A percentile compares a stretch with the other conserved stretches of the same genome.
Evolutionary conservation across 352 stramenopile genomes (phyloP).

Genomic region (Pythium sukuiense): DNA sequence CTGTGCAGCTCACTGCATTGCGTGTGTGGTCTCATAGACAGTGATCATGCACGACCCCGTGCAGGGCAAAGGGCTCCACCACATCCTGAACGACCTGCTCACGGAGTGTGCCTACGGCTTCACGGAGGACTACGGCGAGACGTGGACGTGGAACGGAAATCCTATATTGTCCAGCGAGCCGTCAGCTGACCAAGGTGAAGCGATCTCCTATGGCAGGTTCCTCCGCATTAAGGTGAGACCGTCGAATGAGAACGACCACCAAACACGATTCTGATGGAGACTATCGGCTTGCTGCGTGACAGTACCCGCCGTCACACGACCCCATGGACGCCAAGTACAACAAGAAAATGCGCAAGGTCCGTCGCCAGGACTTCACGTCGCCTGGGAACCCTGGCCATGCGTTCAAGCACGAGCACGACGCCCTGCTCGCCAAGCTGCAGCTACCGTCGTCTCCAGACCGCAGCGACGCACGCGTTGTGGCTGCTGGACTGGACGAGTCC

Average conservation of each 20-base stretch:
- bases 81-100: conserved; percentile 80
- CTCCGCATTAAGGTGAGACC: conserved; percentile 50
- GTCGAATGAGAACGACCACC: neutral
- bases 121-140: conserved; percentile 28
- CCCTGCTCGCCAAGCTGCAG: conserved; percentile 48
- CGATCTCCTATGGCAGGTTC: conserved; percentile 64
- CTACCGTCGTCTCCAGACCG: conserved; percentile 32
- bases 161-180: conserved; percentile 20
- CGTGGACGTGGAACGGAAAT: conserved; percentile 53
- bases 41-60: conserved; percentile 84
- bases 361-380: conserved; percentile 66
- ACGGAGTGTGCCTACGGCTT: conserved; percentile 51
- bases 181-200: neutral
- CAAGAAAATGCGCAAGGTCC: conserved; percentile 61
- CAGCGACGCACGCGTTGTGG: conserved; percentile 20
- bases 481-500: conserved; percentile 42
- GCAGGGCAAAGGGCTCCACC: conserved; percentile 67
- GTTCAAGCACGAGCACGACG: conserved; percentile 40
- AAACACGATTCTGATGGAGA: too few relatives aligned
- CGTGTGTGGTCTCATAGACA: conserved; percentile 34
- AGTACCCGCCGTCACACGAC: conserved; percentile 64
- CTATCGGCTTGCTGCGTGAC: neutral
- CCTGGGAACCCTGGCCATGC: conserved; percentile 47
- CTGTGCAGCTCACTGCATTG: neutral
- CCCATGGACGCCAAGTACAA: conserved; percentile 44